Conservation (phyloP, 441 rosid genomes). For the Populus hybrid region DNA sequence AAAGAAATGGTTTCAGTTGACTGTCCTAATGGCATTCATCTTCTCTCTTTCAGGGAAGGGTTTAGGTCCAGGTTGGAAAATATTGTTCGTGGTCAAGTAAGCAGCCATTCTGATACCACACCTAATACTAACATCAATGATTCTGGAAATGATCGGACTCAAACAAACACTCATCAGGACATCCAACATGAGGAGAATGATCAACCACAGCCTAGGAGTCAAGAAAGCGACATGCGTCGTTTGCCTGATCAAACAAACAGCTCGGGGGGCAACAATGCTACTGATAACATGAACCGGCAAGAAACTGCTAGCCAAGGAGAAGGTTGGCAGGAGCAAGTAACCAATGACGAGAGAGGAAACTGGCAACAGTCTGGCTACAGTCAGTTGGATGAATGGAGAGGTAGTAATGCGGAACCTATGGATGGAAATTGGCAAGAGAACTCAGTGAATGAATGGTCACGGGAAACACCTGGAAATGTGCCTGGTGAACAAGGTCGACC, state of each 20-base stretch:
- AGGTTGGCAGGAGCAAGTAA: conserved; percentile 47
- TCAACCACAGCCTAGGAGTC: conserved; percentile 42
- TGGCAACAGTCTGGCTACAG: conserved; percentile 46
- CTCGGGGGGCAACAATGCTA: conserved; percentile 35
- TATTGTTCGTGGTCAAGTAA: conserved; percentile 65
- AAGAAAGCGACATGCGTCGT: conserved; percentile 35
- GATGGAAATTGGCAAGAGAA: conserved; percentile 53
- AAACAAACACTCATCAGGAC: conserved; percentile 37
- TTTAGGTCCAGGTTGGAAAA: conserved; percentile 77
- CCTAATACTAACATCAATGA: conserved; percentile 39
- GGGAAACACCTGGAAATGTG: conserved; percentile 43
- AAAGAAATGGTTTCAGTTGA: neutral
- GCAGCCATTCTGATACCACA: conserved; percentile 45
- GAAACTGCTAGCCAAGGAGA: conserved; percentile 45
- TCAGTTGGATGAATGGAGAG: conserved; percentile 51
- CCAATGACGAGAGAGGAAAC: conserved; percentile 46
- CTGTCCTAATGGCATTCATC: conserved; percentile 4
- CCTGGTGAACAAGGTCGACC: conserved; percentile 37
- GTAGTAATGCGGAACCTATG: conserved; percentile 49
- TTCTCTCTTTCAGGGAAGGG: conserved; percentile 64
- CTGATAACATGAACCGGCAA: conserved; percentile 48
- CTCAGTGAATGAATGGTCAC: conserved; percentile 50
- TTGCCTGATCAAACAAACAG: conserved; percentile 43
- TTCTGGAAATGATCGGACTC: conserved; percentile 36
- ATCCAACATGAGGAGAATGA: conserved; percentile 42